Conservation (phyloP, 352 stramenopile species). For the Pythium utonaiense region DNA sequence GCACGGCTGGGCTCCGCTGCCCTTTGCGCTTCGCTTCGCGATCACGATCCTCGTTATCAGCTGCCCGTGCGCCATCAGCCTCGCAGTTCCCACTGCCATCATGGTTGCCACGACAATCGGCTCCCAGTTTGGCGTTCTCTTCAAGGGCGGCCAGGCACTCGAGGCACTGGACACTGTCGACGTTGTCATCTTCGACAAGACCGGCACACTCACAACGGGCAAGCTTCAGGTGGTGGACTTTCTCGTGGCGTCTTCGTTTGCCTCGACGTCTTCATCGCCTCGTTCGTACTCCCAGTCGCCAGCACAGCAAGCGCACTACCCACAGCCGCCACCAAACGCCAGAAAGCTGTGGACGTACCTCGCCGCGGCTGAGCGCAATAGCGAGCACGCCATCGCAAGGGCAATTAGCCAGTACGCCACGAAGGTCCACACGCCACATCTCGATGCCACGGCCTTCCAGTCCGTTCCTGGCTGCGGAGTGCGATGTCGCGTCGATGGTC, state of each 20-base stretch:
- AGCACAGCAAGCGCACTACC: neutral
- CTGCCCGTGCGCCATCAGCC: conserved; percentile 72
- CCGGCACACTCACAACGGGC: conserved; percentile 66
- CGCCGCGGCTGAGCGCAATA: conserved; percentile 47
- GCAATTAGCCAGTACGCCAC: conserved; percentile 45
- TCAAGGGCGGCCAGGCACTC: conserved; percentile 69
- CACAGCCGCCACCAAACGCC: conserved; percentile 4
- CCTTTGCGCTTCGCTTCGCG: conserved; percentile 73
- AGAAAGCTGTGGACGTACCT: conserved; percentile 42
- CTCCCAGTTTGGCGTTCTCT: conserved; percentile 74
- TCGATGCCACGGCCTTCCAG: conserved; percentile 35
- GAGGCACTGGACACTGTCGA: conserved; percentile 67
- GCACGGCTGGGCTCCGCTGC: conserved; percentile 50
- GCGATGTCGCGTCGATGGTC: conserved; percentile 30
- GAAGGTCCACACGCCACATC: conserved; percentile 22
- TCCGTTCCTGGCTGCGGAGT: conserved; percentile 63
- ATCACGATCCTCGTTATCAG: conserved; percentile 81
- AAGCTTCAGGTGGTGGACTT: conserved; percentile 43
- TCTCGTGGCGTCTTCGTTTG: conserved; percentile 18
- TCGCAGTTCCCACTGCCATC: conserved; percentile 70
- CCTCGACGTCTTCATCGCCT: neutral
- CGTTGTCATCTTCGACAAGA: conserved; percentile 83
- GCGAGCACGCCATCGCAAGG: conserved; percentile 65
- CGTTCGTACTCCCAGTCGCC: conserved; percentile 1
- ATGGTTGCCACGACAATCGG: conserved; percentile 80